These are phyloP conservation scores for Diaporthe amygdali DNA, from an alignment of 2,329 filamentous ascomycete species.

Conservation along the genomic window DNA sequence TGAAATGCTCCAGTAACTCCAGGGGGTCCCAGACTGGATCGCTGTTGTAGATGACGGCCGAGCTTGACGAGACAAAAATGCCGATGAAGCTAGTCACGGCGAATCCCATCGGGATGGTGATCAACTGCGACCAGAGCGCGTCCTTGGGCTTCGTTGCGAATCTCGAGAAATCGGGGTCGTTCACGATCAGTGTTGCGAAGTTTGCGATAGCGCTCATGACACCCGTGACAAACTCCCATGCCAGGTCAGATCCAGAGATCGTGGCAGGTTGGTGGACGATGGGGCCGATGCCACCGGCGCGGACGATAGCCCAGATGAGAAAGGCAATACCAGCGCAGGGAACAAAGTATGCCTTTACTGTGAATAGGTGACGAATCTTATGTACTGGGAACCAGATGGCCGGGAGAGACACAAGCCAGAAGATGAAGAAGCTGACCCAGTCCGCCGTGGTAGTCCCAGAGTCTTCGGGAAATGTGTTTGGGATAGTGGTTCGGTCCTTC, in stretches of 20 bases:
- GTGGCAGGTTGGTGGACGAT: conserved; percentile 74
- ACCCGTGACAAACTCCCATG: conserved; percentile 82
- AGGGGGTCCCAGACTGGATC: conserved; percentile 78
- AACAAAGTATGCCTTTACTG: conserved; percentile 85
- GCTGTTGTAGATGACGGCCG: conserved; percentile 67
- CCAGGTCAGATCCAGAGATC: conserved; percentile 70
- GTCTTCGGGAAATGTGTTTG: conserved; percentile 67
- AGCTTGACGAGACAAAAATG: conserved; percentile 78
- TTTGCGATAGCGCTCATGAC: conserved; percentile 92
- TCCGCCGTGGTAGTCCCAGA: conserved; percentile 77
- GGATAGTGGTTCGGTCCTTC: conserved; percentile 59
- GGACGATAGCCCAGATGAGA: conserved; percentile 84
- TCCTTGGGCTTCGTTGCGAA: conserved; percentile 80
- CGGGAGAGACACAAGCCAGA: conserved; percentile 81
- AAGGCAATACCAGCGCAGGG: conserved; percentile 84
- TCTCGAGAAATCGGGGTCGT: conserved; percentile 84
- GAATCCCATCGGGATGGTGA: conserved; percentile 75
- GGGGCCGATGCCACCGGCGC: conserved; percentile 82
- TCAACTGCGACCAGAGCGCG: conserved; percentile 80
- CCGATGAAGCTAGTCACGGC: conserved; percentile 84
- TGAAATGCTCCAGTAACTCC: conserved; percentile 68
- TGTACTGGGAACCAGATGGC: conserved; percentile 91
- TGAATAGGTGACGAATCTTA: conserved; percentile 88
- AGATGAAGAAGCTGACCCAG: conserved; percentile 85
- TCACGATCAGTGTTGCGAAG: conserved; percentile 84